These are phyloP conservation scores for Somion occarium DNA, from an alignment of 1,284 basidiomycete species.

Conservation along the genomic window DNA sequence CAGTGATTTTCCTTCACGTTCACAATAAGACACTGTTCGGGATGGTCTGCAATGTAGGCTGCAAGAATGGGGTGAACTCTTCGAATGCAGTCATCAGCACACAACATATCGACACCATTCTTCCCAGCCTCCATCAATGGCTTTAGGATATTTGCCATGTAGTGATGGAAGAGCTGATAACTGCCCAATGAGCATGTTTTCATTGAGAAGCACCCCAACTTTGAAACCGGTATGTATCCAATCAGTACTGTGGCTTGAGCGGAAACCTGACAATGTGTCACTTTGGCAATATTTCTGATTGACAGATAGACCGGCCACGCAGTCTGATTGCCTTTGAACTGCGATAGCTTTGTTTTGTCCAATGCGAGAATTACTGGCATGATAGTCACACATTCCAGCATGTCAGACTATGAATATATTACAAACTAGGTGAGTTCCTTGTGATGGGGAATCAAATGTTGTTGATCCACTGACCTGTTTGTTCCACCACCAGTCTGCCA, in stretches of 20 bases:
- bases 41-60: constrained; percentile 22
- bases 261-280: constrained; percentile 15
- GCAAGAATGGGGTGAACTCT: constrained; percentile 21
- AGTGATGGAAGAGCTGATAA: constrained; percentile 25
- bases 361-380: constrained; percentile 18
- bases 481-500: constrained; percentile 37
- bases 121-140: constrained; percentile 17
- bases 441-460: background rate
- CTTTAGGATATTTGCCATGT: constrained; percentile 19
- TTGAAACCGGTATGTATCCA: constrained; percentile 23
- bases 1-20: constrained; percentile 17
- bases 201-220: constrained; percentile 18
- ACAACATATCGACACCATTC: constrained; percentile 20
- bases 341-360: constrained; percentile 17
- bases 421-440: background rate
- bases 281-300: constrained; percentile 20
- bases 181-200: constrained; percentile 8
- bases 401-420: constrained; percentile 5
- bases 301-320: constrained; percentile 24
- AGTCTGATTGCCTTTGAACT: constrained; percentile 17
- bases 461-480: constrained; percentile 30
- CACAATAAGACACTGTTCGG: constrained; percentile 22
- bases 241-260: constrained; percentile 20
- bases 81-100: constrained; percentile 20
- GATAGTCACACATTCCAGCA: constrained; percentile 16